Base-by-base conservation (phyloP, 345 rosid species). In the Dovyalis caffra region DNA sequence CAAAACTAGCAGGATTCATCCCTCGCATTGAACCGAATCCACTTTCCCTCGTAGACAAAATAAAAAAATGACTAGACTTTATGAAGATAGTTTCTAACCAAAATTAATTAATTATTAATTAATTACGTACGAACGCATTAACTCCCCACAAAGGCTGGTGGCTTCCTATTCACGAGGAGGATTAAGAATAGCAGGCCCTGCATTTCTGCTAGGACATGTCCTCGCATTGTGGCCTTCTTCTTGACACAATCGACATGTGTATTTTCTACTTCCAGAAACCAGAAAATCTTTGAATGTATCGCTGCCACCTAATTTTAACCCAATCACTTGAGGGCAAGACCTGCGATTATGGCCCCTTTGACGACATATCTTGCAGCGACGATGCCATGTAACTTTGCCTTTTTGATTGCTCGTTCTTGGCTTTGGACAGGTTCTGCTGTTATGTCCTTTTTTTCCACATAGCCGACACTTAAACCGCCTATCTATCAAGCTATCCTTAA, bases 371-470 rank as follows among this genome's bases (percentile, higher is more conserved):
- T 73, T 66, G 85, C 97, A 94, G 32, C 26, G 79, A 61, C 72
- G 83, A 53, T 60, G 25, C 78, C 83, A 86, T n/a, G 60, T 74
- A 64, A 65, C 79, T 21, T 65, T 74, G 29, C 75, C 77, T 72
- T 79, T 76, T 5, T 64, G 74, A 74, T 82, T 67, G 56, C 67
- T 37, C 31, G 57, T 63, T 82, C 79, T 83, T 2, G 85, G 82
- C 77, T 79, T 80, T 0, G 80, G 87, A 74, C 97, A 94, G 43
- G 98, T 91, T 86, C 92, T 87, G 84, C 84, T 80, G 88, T 94
- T 94, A 80, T 94, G 98, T 64, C 97, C 97, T 82, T 79, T 90
- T 65, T 76, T 86, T 32, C 97, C 91, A 51, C 98, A 94, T 67
- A 84, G 72, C 32, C 89, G 77, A 72, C 98, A 94, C 71, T 83